These are phyloP conservation scores for Barnettozyma siamensis DNA, from an alignment of 805 yeast genomes.

Conservation along the genomic window DNA sequence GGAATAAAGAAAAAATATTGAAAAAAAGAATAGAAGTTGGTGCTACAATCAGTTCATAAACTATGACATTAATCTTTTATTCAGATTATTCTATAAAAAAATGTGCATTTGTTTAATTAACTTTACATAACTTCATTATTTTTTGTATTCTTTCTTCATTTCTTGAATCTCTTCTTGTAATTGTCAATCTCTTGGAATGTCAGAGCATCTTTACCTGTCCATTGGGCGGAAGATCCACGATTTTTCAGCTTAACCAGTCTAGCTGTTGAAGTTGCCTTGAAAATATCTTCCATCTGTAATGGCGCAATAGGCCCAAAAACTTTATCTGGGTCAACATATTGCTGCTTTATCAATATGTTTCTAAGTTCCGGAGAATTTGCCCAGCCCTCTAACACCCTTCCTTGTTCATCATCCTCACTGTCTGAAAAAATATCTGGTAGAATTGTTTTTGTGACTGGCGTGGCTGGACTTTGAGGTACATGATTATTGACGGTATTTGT, in stretches of 20 bases:
- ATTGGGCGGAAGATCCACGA: conserved; percentile 43
- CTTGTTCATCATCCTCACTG: conserved; percentile 49
- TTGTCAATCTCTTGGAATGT: conserved; percentile 41
- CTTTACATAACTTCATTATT: background rate
- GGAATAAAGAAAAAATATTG: conserved; percentile 60
- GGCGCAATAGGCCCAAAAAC: conserved; percentile 75
- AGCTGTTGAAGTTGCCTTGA: conserved; percentile 33
- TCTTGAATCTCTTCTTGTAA: conserved; percentile 33
- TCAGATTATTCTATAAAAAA: conserved; percentile 1
- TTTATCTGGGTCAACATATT: conserved; percentile 54
- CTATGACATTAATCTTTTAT: no score
- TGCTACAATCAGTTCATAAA: background rate
- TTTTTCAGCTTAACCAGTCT: conserved; percentile 47
- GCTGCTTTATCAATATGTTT: conserved; percentile 38
- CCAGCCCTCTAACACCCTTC: conserved; percentile 50
- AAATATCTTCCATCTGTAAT: conserved; percentile 63
- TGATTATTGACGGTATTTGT: background rate
- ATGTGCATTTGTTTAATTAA: background rate
- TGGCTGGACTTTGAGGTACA: conserved; percentile 10
- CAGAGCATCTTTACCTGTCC: conserved; percentile 42
- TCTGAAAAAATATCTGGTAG: conserved; percentile 45
- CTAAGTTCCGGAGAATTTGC: conserved; percentile 54
- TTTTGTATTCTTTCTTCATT: conserved; percentile 1
- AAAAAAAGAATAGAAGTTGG: conserved; percentile 32
- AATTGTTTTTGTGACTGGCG: conserved; percentile 20